Conservation (phyloP, 2,329 filamentous ascomycete species). For the Dactylellina leptospora region DNA sequence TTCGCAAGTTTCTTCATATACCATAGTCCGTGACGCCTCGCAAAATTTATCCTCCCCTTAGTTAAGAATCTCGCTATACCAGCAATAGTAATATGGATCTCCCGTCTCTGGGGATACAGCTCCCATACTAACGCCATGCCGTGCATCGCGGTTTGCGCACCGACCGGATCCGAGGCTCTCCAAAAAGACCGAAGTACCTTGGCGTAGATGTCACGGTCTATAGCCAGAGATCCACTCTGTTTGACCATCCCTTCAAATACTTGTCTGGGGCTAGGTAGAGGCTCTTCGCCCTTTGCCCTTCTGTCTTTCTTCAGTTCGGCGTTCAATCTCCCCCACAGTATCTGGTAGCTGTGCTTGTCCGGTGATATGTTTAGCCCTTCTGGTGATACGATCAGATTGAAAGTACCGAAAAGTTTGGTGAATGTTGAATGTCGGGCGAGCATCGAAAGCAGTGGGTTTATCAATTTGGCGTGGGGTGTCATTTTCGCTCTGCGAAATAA, state of each 20-base stretch:
- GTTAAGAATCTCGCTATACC: constrained; percentile 28
- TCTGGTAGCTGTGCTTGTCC: constrained; percentile 11
- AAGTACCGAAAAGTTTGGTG: constrained; percentile 21
- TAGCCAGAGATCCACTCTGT: constrained; percentile 20
- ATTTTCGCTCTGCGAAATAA: constrained; percentile 39
- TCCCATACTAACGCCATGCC: constrained; percentile 47
- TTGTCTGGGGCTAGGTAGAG: constrained; percentile 16
- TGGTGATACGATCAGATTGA: constrained; percentile 4
- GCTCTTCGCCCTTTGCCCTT: background rate
- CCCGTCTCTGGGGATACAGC: constrained; percentile 3
- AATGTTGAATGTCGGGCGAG: constrained; percentile 14
- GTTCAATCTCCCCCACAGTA: constrained; percentile 19
- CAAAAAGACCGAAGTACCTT: constrained; percentile 38
- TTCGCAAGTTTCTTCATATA: constrained; percentile 38
- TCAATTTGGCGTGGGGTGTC: constrained; percentile 19
- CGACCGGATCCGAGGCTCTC: constrained; percentile 28
- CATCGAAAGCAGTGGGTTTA: constrained; percentile 34
- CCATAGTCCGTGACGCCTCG: constrained; percentile 36
- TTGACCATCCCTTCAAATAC: constrained; percentile 39
- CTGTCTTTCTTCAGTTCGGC: constrained; percentile 7
- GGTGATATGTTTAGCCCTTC: constrained; percentile 31
- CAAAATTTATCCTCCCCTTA: background rate
- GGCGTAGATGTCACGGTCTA: constrained; percentile 9
- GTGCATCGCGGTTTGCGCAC: constrained; percentile 46
- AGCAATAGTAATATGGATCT: constrained; percentile 30